Evolutionary conservation across 2,329 filamentous ascomycete species (phyloP), one percentile per base, ranked within the genome.

Genomic region (Amauroascus niger): DNA sequence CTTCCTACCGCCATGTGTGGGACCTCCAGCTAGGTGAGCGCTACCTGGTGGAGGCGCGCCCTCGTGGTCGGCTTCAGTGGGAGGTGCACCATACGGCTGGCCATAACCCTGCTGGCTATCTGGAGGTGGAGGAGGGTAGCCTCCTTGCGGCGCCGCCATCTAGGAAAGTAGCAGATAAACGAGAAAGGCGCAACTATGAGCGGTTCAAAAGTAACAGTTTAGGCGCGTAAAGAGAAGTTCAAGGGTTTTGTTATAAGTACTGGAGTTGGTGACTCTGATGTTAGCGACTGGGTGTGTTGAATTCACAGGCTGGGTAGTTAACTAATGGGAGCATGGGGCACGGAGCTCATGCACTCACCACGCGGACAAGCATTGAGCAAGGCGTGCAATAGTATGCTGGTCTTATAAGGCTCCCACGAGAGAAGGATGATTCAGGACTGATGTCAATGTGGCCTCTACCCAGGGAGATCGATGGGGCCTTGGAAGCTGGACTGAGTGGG

Each of bases 1-100:
- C 81, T 95, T 96, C 76, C 63, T 68, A 41, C 68, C 69, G 54
- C 64, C 70, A 54, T 60, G 60, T 5, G 54, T 22, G 9, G 56
- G 59, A 16, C 59, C 62, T 39, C 56, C 58, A n/a, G 54, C 35
- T 24, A 16, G 8, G 22, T n/a, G 49, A 50, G 52, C 4, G 52
- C 45, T 20, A 33, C 26, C 22, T 14, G 32, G 46, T 49, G 55
- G 49, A 33, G 49, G 44, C 28, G 55, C 50, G n/a, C 6, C 41
- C 3, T 54, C 22, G 28, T 50, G 49, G 26, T 43, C 40, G 28
- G 57, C 53, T 16, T 39, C 28, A 41, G 58, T 62, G 35, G 67
- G 67, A 52, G 67, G 59, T 45, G 65, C 65, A 59, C 68, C 71
- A 65, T 58, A 64, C 60, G 73, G 72, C 58, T 70, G 67, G 53